phyloP scores from a whole-genome alignment of 345 rosid species.

The Trapa incisa region DNA sequence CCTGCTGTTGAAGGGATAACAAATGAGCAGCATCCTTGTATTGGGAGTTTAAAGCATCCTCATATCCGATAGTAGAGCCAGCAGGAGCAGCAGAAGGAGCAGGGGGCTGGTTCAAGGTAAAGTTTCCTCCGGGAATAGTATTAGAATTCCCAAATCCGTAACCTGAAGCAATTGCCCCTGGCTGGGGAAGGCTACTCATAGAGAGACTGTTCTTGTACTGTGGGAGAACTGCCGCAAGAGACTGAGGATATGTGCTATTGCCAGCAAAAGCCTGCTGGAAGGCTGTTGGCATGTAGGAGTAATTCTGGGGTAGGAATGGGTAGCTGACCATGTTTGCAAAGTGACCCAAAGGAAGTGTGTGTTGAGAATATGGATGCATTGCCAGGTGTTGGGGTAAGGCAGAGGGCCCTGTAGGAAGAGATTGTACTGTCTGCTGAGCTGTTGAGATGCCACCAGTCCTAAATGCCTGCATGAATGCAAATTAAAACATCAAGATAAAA shows the following conservation, averaged over 20 bases:
- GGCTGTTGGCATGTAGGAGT: constrained; percentile 81
- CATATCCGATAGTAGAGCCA: constrained; percentile 57
- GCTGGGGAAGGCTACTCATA: constrained; percentile 74
- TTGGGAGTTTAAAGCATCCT: constrained; percentile 67
- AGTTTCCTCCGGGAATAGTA: constrained; percentile 59
- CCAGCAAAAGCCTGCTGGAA: constrained; percentile 82
- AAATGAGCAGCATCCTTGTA: constrained; percentile 69
- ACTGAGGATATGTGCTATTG: constrained; percentile 73
- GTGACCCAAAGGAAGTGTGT: constrained; percentile 69
- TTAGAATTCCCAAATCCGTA: constrained; percentile 78
- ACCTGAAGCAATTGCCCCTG: constrained; percentile 69
- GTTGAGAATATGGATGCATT: constrained; percentile 86
- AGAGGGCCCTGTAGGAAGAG: constrained; percentile 63
- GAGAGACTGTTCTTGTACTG: constrained; percentile 78
- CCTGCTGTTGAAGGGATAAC: constrained; percentile 67
- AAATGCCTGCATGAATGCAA: constrained; percentile 30
- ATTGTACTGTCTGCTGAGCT: constrained; percentile 34
- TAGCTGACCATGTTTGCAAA: constrained; percentile 83
- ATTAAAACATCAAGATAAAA: constrained; percentile 7
- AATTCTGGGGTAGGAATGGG: constrained; percentile 85
- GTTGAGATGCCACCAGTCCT: constrained; percentile 52
- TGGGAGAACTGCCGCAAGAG: constrained; percentile 71
- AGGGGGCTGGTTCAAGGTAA: constrained; percentile 52
- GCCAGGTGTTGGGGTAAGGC: constrained; percentile 77
- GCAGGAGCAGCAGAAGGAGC: constrained; percentile 49